Evolutionary conservation across 2,329 filamentous ascomycete species (phyloP).

Genomic region (Xenoacremonium recifei): DNA sequence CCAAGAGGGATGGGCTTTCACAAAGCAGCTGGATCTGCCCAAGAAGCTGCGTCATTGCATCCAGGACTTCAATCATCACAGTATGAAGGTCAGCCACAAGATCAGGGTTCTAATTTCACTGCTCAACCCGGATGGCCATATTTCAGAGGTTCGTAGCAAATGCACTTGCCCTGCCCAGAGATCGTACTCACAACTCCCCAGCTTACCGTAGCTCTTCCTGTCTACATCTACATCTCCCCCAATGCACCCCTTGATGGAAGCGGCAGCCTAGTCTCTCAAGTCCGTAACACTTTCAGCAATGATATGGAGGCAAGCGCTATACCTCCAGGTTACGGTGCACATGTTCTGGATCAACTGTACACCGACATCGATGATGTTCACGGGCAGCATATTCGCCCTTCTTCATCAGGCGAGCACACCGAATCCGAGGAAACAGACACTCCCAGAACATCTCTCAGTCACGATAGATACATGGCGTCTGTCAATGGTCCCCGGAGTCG

Average conservation of each 20-base stretch:
- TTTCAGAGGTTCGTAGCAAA: slow-evolving; percentile 70
- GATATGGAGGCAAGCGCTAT: slow-evolving; percentile 62
- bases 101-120: slow-evolving; percentile 86
- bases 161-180: no score
- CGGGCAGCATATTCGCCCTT: slow-evolving; percentile 10
- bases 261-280: slow-evolving; percentile 68
- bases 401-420: slow-evolving; percentile 48
- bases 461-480: slow-evolving; percentile 24
- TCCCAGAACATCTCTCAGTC: not conserved
- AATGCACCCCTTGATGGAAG: slow-evolving; percentile 84
- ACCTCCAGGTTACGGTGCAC: slow-evolving; percentile 89
- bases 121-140: slow-evolving; percentile 89
- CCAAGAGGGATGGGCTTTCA: slow-evolving; percentile 63
- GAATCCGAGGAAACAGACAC: slow-evolving; percentile 22
- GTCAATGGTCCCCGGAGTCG: no score
- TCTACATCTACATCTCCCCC: slow-evolving; percentile 92
- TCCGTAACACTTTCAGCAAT: slow-evolving; percentile 44
- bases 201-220: slow-evolving; percentile 82
- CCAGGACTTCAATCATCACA: slow-evolving; percentile 82
- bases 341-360: slow-evolving; percentile 87
- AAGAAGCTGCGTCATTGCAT: slow-evolving; percentile 77
- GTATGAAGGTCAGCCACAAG: slow-evolving; percentile 90
- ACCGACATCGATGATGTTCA: slow-evolving; percentile 61
- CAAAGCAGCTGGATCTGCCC: slow-evolving; percentile 65
- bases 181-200: no score